Conservation (phyloP, 169 alveolate species). For the Plasmodium relictum region DNA sequence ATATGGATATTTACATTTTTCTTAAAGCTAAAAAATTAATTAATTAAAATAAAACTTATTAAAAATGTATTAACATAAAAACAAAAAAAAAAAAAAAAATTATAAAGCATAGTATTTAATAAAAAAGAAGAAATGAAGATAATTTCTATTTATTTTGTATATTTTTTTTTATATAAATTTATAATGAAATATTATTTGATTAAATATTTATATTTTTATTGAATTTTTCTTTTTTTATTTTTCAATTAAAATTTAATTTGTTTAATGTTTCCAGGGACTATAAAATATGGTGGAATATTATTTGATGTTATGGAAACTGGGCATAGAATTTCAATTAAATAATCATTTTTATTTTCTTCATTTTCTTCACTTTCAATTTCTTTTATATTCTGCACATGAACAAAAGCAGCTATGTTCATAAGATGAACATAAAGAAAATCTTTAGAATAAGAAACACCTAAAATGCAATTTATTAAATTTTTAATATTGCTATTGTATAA, state of each 20-base stretch:
- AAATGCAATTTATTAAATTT: conserved; percentile 42
- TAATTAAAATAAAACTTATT: too few species aligned
- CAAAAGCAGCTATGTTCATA: conserved; percentile 73
- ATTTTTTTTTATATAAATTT: neutral
- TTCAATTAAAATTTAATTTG: conserved; percentile 69
- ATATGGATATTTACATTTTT: too few species aligned
- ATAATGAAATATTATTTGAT: too few species aligned
- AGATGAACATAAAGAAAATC: conserved; percentile 45
- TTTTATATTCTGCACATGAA: conserved; percentile 61
- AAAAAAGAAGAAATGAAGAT: neutral
- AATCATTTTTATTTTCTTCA: conserved; percentile 12
- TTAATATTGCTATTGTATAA: conserved; percentile 47
- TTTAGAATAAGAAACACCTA: conserved; percentile 72
- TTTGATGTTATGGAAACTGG: conserved; percentile 81
- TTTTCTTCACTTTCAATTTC: conserved; percentile 16
- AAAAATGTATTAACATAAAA: neutral
- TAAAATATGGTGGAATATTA: conserved; percentile 81
- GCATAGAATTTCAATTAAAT: conserved; percentile 77
- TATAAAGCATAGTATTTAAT: neutral
- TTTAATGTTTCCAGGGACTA: conserved; percentile 80
- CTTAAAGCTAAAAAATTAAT: too few species aligned
- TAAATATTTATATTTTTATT: neutral
- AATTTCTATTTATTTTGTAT: neutral
- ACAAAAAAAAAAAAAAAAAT: neutral
- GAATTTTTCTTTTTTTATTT: neutral